These are phyloP conservation scores for Canariomyces notabilis DNA, from an alignment of 2,329 filamentous ascomycete species.

Conservation along the genomic window DNA sequence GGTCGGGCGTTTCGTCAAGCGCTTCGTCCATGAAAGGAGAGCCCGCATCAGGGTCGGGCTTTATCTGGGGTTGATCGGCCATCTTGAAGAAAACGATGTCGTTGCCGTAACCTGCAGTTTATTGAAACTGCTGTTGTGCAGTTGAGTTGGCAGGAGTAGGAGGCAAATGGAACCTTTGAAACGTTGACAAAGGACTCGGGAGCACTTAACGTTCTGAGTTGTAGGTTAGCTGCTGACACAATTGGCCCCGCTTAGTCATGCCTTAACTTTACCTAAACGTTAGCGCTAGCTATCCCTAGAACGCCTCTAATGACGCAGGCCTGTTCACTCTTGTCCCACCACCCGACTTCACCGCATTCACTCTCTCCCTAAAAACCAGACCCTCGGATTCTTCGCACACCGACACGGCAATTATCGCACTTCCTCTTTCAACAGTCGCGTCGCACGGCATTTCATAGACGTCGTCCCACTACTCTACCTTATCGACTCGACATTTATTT, in stretches of 20 bases:
- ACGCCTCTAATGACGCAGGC: background rate
- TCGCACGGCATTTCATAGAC: background rate
- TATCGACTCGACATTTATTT: background rate
- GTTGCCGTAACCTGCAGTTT: too few species aligned
- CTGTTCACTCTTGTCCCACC: background rate
- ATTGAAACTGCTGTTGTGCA: too few species aligned
- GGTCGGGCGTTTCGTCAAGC: constrained; percentile 60
- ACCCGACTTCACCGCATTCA: too few species aligned
- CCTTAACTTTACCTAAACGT: too few species aligned
- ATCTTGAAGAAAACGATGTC: too few species aligned
- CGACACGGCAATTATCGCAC: background rate
- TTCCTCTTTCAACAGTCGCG: background rate
- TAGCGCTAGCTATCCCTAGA: background rate
- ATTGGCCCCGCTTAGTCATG: too few species aligned
- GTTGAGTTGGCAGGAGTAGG: too few species aligned
- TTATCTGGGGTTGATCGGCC: constrained; percentile 32
- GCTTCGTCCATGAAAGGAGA: constrained; percentile 55
- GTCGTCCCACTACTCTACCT: background rate
- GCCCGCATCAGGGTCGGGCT: constrained; percentile 40
- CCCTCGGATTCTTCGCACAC: background rate
- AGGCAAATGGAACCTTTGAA: too few species aligned
- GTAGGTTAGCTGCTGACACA: too few species aligned
- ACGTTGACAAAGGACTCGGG: too few species aligned
- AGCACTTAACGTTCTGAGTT: too few species aligned
- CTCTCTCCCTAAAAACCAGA: background rate